Conservation (phyloP, 1,139 yeast species). For the Meyerozyma guilliermondii region DNA sequence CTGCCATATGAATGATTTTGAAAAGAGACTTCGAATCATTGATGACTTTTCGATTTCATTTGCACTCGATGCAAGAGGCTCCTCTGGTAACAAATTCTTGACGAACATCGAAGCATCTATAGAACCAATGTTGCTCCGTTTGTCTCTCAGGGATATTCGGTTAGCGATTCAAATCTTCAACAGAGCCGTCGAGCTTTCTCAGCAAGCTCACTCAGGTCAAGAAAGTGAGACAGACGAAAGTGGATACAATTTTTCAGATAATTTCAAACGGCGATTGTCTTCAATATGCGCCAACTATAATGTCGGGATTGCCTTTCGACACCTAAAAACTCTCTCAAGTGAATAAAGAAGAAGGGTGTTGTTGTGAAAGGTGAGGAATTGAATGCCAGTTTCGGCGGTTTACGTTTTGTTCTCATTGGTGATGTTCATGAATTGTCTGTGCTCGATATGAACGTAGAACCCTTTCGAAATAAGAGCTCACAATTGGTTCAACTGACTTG, state of each 20-base stretch:
- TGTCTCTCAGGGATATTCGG: slow-evolving; percentile 82
- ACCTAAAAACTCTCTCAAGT: slow-evolving; percentile 6
- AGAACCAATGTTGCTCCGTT: slow-evolving; percentile 75
- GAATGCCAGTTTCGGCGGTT: slow-evolving; percentile 69
- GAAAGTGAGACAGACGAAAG: slow-evolving; percentile 10
- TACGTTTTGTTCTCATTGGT: slow-evolving; percentile 84
- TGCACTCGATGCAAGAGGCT: slow-evolving; percentile 66
- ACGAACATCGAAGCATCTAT: slow-evolving; percentile 67
- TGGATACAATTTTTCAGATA: slow-evolving; percentile 49
- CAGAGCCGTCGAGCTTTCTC: slow-evolving; percentile 58
- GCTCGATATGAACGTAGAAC: slow-evolving; percentile 70
- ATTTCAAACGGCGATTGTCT: slow-evolving; percentile 53
- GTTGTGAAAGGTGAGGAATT: slow-evolving; percentile 69
- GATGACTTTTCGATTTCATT: slow-evolving; percentile 86
- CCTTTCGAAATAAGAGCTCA: slow-evolving; percentile 68
- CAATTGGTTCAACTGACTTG: slow-evolving; percentile 88
- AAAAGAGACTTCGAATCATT: slow-evolving; percentile 62
- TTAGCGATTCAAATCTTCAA: slow-evolving; percentile 72
- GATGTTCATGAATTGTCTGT: slow-evolving; percentile 93
- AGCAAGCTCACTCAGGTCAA: slow-evolving; percentile 16
- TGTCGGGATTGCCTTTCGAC: slow-evolving; percentile 34
- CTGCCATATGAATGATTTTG: slow-evolving; percentile 65
- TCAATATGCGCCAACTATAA: slow-evolving; percentile 63
- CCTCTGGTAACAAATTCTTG: slow-evolving; percentile 50
- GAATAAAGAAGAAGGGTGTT: slow-evolving; percentile 23